phyloP scores from a whole-genome alignment of 2,329 filamentous ascomycete genomes.

The Calonectria leucothoes region DNA sequence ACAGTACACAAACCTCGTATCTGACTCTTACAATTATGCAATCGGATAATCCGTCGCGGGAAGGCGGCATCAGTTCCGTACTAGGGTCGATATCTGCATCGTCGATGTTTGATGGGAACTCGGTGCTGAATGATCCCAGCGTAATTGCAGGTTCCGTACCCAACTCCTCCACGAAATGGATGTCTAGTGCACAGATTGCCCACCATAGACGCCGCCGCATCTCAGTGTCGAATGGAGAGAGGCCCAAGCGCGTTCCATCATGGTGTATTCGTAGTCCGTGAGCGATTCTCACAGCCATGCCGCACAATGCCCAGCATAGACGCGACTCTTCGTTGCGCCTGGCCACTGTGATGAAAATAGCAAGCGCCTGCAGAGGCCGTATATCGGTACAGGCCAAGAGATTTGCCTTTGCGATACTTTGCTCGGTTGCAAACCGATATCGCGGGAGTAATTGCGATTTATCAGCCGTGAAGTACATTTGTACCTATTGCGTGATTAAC shows the following conservation, averaged over 20 bases:
- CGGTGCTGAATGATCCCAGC: conserved; percentile 59
- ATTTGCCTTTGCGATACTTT: conserved; percentile 4
- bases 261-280: conserved; percentile 11
- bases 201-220: conserved; percentile 24
- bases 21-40: not conserved
- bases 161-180: conserved; percentile 6
- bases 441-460: not conserved
- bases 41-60: not conserved
- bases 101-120: conserved; percentile 67
- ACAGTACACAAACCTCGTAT: not conserved
- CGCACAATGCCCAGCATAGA: not conserved
- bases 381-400: conserved; percentile 1
- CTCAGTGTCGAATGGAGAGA: conserved; percentile 16
- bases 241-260: conserved; percentile 6
- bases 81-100: conserved; percentile 52
- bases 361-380: not conserved
- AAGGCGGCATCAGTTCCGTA: not conserved
- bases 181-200: conserved; percentile 19
- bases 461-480: not conserved
- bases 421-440: conserved; percentile 12
- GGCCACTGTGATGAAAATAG: not conserved
- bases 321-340: conserved; percentile 3
- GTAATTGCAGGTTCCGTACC: conserved; percentile 44
- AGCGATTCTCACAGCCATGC: conserved; percentile 7
- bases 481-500: not conserved